Evolutionary conservation across 148 eudicot species (phyloP), one percentile per base, ranked within the genome.

Genomic region (Rhododendron mucronatum): DNA sequence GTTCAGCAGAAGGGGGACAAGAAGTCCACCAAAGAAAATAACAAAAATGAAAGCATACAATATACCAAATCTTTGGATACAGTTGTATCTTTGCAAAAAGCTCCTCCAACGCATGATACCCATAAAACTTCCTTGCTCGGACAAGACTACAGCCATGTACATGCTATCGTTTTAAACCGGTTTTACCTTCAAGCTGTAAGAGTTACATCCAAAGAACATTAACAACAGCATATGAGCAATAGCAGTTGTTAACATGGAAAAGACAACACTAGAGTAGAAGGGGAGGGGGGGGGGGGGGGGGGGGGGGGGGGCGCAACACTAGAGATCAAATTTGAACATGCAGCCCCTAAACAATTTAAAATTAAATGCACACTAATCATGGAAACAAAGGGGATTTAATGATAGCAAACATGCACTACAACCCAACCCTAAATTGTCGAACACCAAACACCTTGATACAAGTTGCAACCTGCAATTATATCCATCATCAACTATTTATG

Each of bases 101-200:
- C 89, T 94, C 98, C 91, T 97, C 99, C 21, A 90, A 88, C 75
- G 92, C 90, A 91, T 95, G 90, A 87, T 95, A 95, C 30, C 98
- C 99, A 90, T 97, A 97, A 16, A 97, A 89, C 88, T 89, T 95
- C 84, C 45, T 95, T 73, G 95, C 98, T 37, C 93, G 95, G 82
- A 97, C 99, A 82, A 97, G 44, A 78, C 89, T 91, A 89, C 99
- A 94, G 85, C 96, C 91, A 84, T 97, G 98, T 87, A 97, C 98
- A 90, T 97, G 98, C 86, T 97, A 98, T 79, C 96, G 93, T 90
- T 95, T 97, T 44, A 93, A 91, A 88, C 98, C 98, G 73, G 87
- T 93, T 89, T 82, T 91, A 73, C 98, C 95, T 90, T 91, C 93
- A 41, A 97, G 96, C 99, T 97, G 91, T 73, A 75, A 67, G 61